Percentiles rank a stretch among this genome's conserved stretches.
phyloP scores from a whole-genome alignment of 768 basidiomycete species.

The Sistotremastrum niveocremeum region DNA sequence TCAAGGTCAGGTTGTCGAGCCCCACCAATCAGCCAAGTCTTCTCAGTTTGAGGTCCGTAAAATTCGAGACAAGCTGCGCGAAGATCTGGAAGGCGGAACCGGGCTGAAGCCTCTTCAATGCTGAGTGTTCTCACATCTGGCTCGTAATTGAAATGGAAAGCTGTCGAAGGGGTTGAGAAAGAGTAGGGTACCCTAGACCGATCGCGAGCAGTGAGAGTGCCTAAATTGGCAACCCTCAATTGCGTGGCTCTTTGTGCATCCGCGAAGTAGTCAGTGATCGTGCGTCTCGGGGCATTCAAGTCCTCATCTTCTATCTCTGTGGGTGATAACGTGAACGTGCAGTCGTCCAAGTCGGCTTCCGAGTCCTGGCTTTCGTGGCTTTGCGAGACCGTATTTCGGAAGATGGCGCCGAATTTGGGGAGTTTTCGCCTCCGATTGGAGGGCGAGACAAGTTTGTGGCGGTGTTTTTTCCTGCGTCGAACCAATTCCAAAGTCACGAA shows the following conservation, averaged over 20 bases:
- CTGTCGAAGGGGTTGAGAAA: too few relatives aligned
- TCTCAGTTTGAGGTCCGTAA: too few relatives aligned
- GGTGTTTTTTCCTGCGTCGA: too few relatives aligned
- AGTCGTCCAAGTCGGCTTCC: too few relatives aligned
- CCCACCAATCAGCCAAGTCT: too few relatives aligned
- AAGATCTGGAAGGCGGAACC: slow-evolving; percentile 17
- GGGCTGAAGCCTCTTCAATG: slow-evolving; percentile 11
- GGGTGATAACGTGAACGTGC: too few relatives aligned
- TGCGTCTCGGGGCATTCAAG: neutral
- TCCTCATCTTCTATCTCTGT: neutral
- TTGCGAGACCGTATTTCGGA: too few relatives aligned
- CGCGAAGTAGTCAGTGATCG: too few relatives aligned
- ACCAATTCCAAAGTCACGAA: slow-evolving; percentile 9
- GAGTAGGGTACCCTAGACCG: slow-evolving; percentile 3
- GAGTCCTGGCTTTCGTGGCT: too few relatives aligned
- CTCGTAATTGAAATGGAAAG: slow-evolving; percentile 14
- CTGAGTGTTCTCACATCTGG: slow-evolving; percentile 9
- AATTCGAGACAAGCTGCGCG: slow-evolving; percentile 14
- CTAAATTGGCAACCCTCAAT: neutral
- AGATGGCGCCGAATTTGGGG: too few relatives aligned
- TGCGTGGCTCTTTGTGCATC: neutral
- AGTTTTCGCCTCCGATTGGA: slow-evolving; percentile 4
- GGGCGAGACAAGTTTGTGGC: too few relatives aligned
- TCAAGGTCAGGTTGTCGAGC: neutral
- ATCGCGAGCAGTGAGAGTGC: neutral